Evolutionary conservation across 2,329 filamentous ascomycete genomes (phyloP).

Genomic region (Colletotrichum sp.): DNA sequence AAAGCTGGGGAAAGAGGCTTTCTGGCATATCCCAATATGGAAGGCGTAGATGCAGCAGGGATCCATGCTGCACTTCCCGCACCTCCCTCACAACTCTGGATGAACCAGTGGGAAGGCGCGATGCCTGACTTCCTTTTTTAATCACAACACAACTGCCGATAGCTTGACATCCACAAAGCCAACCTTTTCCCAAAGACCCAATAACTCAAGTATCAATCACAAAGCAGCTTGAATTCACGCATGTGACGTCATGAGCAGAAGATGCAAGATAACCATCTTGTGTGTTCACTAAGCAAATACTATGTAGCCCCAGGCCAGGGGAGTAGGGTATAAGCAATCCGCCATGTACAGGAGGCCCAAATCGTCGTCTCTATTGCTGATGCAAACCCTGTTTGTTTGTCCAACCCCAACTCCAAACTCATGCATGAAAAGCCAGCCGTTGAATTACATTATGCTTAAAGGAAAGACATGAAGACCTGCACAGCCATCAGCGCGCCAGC

Average conservation of each 20-base stretch:
- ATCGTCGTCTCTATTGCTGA: background rate
- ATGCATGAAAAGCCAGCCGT: slow-evolving; percentile 9
- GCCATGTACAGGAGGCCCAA: background rate
- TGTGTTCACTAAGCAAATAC: background rate
- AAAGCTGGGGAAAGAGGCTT: background rate
- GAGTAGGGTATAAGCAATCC: slow-evolving; percentile 16
- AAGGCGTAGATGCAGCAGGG: background rate
- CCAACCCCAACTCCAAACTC: slow-evolving; percentile 4
- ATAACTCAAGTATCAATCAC: accelerated
- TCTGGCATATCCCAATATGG: background rate
- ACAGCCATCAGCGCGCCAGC: slow-evolving; percentile 1
- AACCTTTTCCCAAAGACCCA: background rate
- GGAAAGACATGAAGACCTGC: slow-evolving; percentile 7
- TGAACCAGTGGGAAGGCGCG: background rate
- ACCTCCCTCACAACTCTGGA: slow-evolving; percentile 8
- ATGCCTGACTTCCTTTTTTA: background rate
- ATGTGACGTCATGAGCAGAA: background rate
- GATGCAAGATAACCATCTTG: background rate
- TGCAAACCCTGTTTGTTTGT: background rate
- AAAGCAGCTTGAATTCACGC: background rate
- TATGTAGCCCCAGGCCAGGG: slow-evolving; percentile 9
- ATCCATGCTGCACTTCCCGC: slow-evolving; percentile 1
- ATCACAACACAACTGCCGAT: background rate
- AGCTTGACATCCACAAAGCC: background rate
- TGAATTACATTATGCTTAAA: slow-evolving; percentile 6